A percentile compares a stretch with the other conserved stretches of the same genome.
Conservation (phyloP, 306 rosid genomes). For the Ormosia semicastrata region DNA sequence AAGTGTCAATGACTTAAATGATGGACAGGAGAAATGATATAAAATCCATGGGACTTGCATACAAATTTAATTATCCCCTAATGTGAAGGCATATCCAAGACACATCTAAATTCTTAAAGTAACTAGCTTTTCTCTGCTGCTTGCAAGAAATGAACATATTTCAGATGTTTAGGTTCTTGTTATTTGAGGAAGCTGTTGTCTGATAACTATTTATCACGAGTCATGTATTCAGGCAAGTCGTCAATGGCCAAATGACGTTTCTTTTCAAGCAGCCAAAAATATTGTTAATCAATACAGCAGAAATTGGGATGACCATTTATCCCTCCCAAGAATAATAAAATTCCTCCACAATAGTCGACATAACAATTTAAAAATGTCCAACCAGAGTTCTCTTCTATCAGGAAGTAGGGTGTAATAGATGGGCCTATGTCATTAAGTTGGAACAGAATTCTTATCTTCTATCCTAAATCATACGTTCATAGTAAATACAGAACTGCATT, state of each 20-base stretch:
- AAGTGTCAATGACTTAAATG: neutral
- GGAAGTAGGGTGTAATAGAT: neutral
- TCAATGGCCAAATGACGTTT: neutral
- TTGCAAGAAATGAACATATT: neutral
- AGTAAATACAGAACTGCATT: neutral
- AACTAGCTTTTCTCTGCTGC: neutral
- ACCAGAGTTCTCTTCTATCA: neutral
- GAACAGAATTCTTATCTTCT: neutral
- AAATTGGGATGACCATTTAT: neutral
- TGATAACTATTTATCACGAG: neutral
- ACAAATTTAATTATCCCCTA: neutral
- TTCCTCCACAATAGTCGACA: neutral
- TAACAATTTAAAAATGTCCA: neutral
- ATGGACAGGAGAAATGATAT: neutral
- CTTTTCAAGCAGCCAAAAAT: neutral
- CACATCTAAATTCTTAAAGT: neutral
- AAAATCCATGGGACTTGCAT: neutral
- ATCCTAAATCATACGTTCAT: neutral
- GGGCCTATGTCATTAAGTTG: neutral
- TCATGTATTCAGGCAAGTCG: neutral
- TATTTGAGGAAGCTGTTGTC: neutral
- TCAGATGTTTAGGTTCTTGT: neutral
- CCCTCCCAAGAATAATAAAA: neutral
- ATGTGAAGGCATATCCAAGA: neutral
- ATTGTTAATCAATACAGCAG: neutral